Conservation (phyloP, 345 rosid species). For the Corymbia maculata region DNA sequence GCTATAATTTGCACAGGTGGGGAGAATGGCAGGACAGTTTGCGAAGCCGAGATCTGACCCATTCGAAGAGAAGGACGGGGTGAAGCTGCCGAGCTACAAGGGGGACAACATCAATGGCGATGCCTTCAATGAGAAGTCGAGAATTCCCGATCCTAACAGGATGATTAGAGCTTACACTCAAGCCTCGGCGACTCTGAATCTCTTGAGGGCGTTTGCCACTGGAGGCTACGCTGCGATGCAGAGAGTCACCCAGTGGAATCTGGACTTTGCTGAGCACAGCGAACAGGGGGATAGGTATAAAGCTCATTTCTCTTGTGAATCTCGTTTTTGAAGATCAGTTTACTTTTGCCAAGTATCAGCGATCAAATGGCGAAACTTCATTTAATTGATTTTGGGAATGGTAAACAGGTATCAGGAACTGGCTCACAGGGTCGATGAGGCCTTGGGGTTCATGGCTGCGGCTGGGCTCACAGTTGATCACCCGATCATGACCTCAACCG, state of each 20-base stretch:
- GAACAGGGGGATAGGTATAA: slow-evolving; percentile 17
- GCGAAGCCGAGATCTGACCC: slow-evolving; percentile 19
- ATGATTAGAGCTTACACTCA: slow-evolving; percentile 19
- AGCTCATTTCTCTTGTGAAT: neutral
- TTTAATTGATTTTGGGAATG: neutral
- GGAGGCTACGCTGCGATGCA: slow-evolving; percentile 24
- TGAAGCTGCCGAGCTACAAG: slow-evolving; percentile 16
- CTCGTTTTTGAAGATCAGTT: no score
- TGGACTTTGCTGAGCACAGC: slow-evolving; percentile 16
- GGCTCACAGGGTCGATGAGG: slow-evolving; percentile 19
- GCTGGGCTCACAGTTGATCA: slow-evolving; percentile 18
- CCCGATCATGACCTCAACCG: slow-evolving; percentile 19
- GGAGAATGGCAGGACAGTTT: slow-evolving; percentile 23
- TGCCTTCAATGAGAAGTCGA: slow-evolving; percentile 13
- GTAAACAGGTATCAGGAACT: slow-evolving; percentile 15
- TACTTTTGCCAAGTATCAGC: neutral
- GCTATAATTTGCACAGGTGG: slow-evolving; percentile 6
- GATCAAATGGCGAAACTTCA: neutral
- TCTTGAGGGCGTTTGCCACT: slow-evolving; percentile 16
- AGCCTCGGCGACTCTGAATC: slow-evolving; percentile 13
- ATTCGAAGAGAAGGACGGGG: slow-evolving; percentile 12
- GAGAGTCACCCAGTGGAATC: slow-evolving; percentile 21
- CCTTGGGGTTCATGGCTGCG: slow-evolving; percentile 19
- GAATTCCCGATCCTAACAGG: slow-evolving; percentile 18
- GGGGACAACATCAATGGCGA: slow-evolving; percentile 22